Conservation (phyloP, 2,329 filamentous ascomycete species). For the Moelleriella libera region DNA sequence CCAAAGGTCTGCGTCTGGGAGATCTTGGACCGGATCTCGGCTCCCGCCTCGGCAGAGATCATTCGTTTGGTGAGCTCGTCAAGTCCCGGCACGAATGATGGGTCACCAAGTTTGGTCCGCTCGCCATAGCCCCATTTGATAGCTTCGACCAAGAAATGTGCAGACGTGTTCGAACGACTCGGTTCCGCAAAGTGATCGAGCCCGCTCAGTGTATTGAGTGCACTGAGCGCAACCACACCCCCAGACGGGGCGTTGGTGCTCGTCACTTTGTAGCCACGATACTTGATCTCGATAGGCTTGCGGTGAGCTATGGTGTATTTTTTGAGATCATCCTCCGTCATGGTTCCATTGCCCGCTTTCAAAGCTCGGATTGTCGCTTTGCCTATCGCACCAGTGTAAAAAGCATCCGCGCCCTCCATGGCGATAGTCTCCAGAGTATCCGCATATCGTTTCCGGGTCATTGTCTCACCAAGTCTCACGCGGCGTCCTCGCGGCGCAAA, state of each 20-base stretch:
- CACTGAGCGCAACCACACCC: constrained; percentile 57
- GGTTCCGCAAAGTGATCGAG: constrained; percentile 51
- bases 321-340: constrained; percentile 58
- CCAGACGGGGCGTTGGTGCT: constrained; percentile 57
- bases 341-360: constrained; percentile 52
- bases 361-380: constrained; percentile 55
- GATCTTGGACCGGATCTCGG: constrained; percentile 33
- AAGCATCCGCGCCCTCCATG: constrained; percentile 47
- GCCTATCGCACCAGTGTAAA: constrained; percentile 57
- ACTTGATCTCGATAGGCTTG: constrained; percentile 44
- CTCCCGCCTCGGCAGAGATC: constrained; percentile 48
- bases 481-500: constrained; percentile 65
- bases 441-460: constrained; percentile 62
- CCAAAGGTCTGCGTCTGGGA: constrained; percentile 23
- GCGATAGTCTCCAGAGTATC: constrained; percentile 60
- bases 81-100: constrained; percentile 48
- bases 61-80: constrained; percentile 47
- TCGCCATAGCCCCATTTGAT: constrained; percentile 70
- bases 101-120: constrained; percentile 63
- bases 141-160: constrained; percentile 71
- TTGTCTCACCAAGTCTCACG: constrained; percentile 54
- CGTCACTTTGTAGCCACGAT: constrained; percentile 57
- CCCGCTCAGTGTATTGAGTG: constrained; percentile 60
- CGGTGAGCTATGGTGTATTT: constrained; percentile 58
- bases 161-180: constrained; percentile 42